These are phyloP conservation scores for Cyclocybe aegerita DNA, from an alignment of 768 basidiomycete genomes.

Conservation along the genomic window DNA sequence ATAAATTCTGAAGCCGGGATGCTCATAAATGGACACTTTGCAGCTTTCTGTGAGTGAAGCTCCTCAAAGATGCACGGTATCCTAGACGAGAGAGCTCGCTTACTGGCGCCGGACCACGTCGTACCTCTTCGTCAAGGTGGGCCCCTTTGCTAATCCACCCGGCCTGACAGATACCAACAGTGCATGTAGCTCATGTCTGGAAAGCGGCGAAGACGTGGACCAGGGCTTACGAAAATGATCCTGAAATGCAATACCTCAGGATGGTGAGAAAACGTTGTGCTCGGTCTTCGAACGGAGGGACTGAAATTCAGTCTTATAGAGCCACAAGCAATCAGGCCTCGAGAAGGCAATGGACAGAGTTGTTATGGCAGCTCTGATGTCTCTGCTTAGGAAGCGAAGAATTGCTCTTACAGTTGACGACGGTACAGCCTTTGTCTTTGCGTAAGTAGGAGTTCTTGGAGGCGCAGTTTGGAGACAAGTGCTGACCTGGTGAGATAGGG, in stretches of 20 bases:
- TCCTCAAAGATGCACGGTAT: slow-evolving; percentile 7
- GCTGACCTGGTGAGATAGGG: no score
- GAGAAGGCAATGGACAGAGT: slow-evolving; percentile 6
- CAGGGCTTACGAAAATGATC: slow-evolving; percentile 18
- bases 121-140: slow-evolving; percentile 12
- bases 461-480: no score
- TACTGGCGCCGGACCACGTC: slow-evolving; percentile 2
- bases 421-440: slow-evolving; percentile 16
- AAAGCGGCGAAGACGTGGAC: slow-evolving; percentile 23
- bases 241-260: slow-evolving; percentile 17
- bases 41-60: no score
- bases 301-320: slow-evolving; percentile 1
- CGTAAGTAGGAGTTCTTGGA: slow-evolving; percentile 6
- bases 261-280: slow-evolving; percentile 8
- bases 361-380: slow-evolving; percentile 12
- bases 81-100: background rate
- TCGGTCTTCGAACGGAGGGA: background rate
- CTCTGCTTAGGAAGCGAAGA: slow-evolving; percentile 12
- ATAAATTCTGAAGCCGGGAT: background rate
- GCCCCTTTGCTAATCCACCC: background rate
- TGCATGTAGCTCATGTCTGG: slow-evolving; percentile 16
- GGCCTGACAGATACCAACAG: background rate
- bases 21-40: background rate
- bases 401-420: slow-evolving; percentile 19
- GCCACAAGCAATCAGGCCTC: slow-evolving; percentile 7